Base-by-base conservation (phyloP, 176 grass and related monocot genomes). In the Eleusine coracana region DNA sequence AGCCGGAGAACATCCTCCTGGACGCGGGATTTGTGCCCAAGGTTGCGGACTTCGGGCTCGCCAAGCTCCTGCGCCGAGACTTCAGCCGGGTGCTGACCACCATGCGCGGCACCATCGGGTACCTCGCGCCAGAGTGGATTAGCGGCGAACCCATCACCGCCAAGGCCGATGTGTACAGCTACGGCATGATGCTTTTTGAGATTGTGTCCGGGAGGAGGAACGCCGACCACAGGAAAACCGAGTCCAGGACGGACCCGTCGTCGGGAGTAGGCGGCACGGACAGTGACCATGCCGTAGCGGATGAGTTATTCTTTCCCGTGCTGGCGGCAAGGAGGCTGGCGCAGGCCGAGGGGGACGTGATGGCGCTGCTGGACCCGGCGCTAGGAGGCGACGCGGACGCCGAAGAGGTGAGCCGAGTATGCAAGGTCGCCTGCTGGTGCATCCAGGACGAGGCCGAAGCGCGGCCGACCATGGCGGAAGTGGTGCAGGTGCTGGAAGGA, bases 1-100 rank as follows among this genome's bases (percentile, higher is more conserved):
- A 95, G 74, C 92, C 89, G 16, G 92, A 95, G 66, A 95, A 95
- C 86, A 95, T 95, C 41, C 67, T 90, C 2, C 21, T 95, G 7
- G 79, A 87, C 27, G 74, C 51, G 4, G 73, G 58, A 0, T 75
- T 75, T 34, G 16, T 15, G 51, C 51, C 51, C 14, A 54, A 54
- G 51, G 51, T 54, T 5, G 51, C 51, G 73, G 73, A 36, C 5
- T 75, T 10, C 31, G 51, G 51, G 51, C 51, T 54, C 65, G 66
- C 73, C 31, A 75, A 75, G 51, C 73, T 75, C 2, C 28, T 2
- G 8, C 10, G 17, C 49, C 29, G 55, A 1, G 18, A 7, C 51
- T 20, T 20, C 16, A 54, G 50, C 10, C 1, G 37, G 10, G 10
- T 14, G 10, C 34, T 58, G 2, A 58, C 73, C 2, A 34, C 3